Base-by-base conservation (phyloP, 2,329 filamentous ascomycete genomes). In the Aspergillus brasiliensis region DNA sequence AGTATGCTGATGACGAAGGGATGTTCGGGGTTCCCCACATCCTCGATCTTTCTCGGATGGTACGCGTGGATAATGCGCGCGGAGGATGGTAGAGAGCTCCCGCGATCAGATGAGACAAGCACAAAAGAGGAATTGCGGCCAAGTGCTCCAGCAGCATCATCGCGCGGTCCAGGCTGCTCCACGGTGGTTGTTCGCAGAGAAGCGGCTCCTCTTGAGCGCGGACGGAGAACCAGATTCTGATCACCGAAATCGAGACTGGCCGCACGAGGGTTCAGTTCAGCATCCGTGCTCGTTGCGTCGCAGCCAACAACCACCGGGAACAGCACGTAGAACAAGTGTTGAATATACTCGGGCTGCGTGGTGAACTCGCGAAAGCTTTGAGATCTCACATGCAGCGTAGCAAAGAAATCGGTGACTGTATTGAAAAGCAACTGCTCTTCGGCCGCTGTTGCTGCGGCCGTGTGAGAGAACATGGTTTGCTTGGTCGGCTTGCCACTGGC, bases 91-190 rank as follows among this genome's bases (percentile, higher is more conserved):
- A 80, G 77, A 53, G 85, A 78, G 8, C 84, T 82, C 0, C 83
- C 80, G 58, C 86, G 85, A 58, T 91, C 86, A 2, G 91, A 85
- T 5, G 91, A 92, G 21, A 99, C 82, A 1, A 99, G 84, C 28
- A 98, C 88, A 73, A 98, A 99, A 0, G 94, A 97, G 0, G 94
- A 97, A 1, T 91, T 89, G 67, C 93, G 87, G 34, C 89, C 87
- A 25, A 96, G 81, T 19, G 88, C 86, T 6, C 87, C 85, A 0
- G 88, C 86, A 61, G 83, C 75, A 40, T 77, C 70, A 25, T 73
- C 69, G 10, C 67, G 77, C 17, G 79, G 81, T 13, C 81, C 79
- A 37, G 82, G 57, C 75, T 78, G 56, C 76, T 84, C 51, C 75
- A 86, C 82, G 5, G 85, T 88, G 17, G 87, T 86, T 3, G 91